Base-by-base conservation (phyloP, 1,139 yeast species). In the Debaryomycetaceae sp. region DNA sequence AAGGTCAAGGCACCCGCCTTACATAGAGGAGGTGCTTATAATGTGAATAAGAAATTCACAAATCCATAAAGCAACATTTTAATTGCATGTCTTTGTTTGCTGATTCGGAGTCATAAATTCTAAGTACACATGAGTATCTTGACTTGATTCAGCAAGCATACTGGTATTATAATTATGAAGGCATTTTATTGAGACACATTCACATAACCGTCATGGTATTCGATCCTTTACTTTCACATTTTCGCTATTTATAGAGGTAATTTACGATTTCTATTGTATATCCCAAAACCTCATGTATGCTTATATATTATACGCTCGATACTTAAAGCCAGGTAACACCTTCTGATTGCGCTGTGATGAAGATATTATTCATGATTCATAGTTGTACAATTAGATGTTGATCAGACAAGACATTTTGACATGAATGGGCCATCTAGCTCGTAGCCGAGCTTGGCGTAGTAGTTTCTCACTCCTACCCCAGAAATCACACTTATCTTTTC, bases 391-490 rank as follows among this genome's bases (percentile, higher is more conserved):
- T 7, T 4, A 34, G 17, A 9, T n/a, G 22, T 53, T 56, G 50
- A 33, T 49, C 11, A 27, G 8, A 27, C 44, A 42, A 62, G 56
- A 54, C 47, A 47, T 61, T 89, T 91, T 24, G 97, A 89, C 98
- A 93, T 93, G 67, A 78, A 93, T 9, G 98, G 98, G 5, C 99
- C 99, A 59, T 93, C 99, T 52, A 93, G 74, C 53, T 79, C 80
- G 66, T 93, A 93, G 2, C 99, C 99, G 49, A 93, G 75, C 58
- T 88, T 86, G 37, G 90, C 93, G 58, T 93, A 93, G 66, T 93
- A 93, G 63, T 91, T 93, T 63, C 99, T 80, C 17, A 93, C 99
- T 52, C 99, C 99, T 37, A 93, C 98, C 51, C 99, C 99, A 36
- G 95, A 85, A 55, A 93, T 93, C 45, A 93, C 99, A 63, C 96